phyloP scores from a whole-genome alignment of 805 yeast species.

The Sugiyamaella boreocaroliniensis region DNA sequence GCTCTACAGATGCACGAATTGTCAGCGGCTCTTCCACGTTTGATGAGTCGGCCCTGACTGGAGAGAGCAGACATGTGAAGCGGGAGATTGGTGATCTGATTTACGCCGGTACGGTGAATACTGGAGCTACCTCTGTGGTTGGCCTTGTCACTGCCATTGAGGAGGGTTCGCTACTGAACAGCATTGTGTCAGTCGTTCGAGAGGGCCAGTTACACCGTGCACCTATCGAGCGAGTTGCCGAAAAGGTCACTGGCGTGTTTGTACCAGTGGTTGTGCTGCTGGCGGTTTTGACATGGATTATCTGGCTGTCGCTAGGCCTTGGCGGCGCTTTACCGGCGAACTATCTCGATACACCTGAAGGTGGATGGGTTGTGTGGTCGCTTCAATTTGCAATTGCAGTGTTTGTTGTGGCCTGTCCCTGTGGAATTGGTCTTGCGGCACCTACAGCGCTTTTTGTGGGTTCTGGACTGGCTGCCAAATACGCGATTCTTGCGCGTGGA shows the following conservation, averaged over 20 bases:
- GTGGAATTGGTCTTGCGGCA: conserved; percentile 80
- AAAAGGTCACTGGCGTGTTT: conserved; percentile 59
- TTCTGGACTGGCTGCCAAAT: conserved; percentile 67
- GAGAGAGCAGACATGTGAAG: conserved; percentile 61
- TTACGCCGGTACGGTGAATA: conserved; percentile 66
- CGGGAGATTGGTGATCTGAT: conserved; percentile 58
- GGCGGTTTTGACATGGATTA: conserved; percentile 58
- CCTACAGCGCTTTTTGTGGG: conserved; percentile 81
- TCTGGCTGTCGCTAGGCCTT: conserved; percentile 58
- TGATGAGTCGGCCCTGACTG: conserved; percentile 87
- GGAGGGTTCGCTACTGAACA: conserved; percentile 62
- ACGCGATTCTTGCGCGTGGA: conserved; percentile 70
- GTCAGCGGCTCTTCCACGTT: conserved; percentile 68
- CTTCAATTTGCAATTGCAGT: conserved; percentile 71
- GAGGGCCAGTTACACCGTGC: conserved; percentile 69
- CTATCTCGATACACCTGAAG: conserved; percentile 58
- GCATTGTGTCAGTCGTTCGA: conserved; percentile 61
- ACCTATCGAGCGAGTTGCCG: conserved; percentile 67
- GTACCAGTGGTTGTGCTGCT: conserved; percentile 61
- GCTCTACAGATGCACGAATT: conserved; percentile 74
- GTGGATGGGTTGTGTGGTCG: conserved; percentile 76
- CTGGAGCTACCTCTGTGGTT: conserved; percentile 47
- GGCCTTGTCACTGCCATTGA: conserved; percentile 53
- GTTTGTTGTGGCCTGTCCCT: conserved; percentile 79
- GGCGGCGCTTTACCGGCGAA: conserved; percentile 46